Evolutionary conservation across 352 stramenopile species (phyloP).

Genomic region (Blastocystis sp.): DNA sequence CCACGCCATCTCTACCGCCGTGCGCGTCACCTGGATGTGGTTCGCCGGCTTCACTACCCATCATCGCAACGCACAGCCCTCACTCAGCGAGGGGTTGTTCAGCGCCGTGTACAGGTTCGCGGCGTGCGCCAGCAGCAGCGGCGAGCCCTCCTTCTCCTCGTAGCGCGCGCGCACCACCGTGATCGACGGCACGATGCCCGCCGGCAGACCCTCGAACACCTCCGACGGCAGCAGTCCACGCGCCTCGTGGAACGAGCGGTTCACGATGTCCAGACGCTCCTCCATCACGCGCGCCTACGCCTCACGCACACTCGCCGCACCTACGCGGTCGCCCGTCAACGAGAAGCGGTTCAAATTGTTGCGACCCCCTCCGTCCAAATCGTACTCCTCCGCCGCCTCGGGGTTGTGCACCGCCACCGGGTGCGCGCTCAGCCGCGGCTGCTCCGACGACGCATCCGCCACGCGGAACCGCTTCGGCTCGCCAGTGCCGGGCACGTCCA

Average conservation of each 20-base stretch:
- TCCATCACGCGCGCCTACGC: constrained; percentile 48
- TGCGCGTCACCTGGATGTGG: constrained; percentile 19
- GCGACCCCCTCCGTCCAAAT: constrained; percentile 38
- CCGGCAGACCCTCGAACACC: constrained; percentile 61
- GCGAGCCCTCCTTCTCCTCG: constrained; percentile 23
- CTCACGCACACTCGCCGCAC: neutral
- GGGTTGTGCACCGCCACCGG: neutral
- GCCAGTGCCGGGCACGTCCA: neutral
- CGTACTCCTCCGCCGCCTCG: neutral
- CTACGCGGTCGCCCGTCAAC: constrained; percentile 21
- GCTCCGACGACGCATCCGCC: neutral
- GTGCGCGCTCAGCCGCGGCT: neutral
- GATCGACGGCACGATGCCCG: constrained; percentile 45
- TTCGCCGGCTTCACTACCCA: constrained; percentile 43
- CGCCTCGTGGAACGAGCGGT: constrained; percentile 48
- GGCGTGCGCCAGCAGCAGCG: constrained; percentile 31
- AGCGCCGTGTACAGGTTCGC: constrained; percentile 68
- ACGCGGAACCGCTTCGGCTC: constrained; percentile 18
- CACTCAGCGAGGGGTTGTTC: constrained; percentile 54
- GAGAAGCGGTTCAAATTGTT: constrained; percentile 69
- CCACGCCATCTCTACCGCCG: neutral
- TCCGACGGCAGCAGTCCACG: constrained; percentile 37
- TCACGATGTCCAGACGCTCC: constrained; percentile 39
- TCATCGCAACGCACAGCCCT: neutral
- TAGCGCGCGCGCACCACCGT: constrained; percentile 23